These are phyloP conservation scores for Lotus japonicus DNA, from an alignment of 306 rosid species.

Conservation along the genomic window DNA sequence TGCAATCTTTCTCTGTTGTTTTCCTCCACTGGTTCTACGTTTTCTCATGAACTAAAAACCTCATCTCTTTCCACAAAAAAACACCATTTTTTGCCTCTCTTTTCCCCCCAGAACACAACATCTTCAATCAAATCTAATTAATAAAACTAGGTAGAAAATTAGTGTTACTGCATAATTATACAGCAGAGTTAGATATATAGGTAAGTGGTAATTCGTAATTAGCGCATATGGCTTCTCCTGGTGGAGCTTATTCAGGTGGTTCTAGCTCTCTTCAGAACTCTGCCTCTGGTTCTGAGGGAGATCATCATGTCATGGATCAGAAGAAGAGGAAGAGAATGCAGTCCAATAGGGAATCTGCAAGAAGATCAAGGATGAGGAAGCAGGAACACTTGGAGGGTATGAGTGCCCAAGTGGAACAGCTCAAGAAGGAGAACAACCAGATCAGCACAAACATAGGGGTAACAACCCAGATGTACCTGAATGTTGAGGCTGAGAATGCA, in stretches of 20 bases:
- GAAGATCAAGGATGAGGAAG: slow-evolving; percentile 67
- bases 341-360: slow-evolving; percentile 80
- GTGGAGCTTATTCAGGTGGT: slow-evolving; percentile 48
- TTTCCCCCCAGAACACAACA: too few species aligned
- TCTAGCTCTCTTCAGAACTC: slow-evolving; percentile 34
- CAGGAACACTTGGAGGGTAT: slow-evolving; percentile 65
- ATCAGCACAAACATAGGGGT: slow-evolving; percentile 36
- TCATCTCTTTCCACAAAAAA: not conserved
- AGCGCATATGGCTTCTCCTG: slow-evolving; percentile 23
- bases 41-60: slow-evolving; percentile 47
- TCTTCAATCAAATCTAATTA: not conserved
- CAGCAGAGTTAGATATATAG: not conserved
- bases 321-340: slow-evolving; percentile 86
- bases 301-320: slow-evolving; percentile 41
- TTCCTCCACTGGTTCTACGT: slow-evolving; percentile 94
- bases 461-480: slow-evolving; percentile 39
- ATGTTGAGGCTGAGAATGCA: slow-evolving; percentile 65
- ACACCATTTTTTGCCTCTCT: not conserved
- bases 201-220: not conserved
- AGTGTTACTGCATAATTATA: too few species aligned
- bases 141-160: not conserved
- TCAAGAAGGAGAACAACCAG: slow-evolving; percentile 47
- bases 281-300: slow-evolving; percentile 52
- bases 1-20: slow-evolving; percentile 87
- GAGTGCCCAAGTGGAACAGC: slow-evolving; percentile 29